Evolutionary conservation across 495 filamentous ascomycete genomes (phyloP), one percentile per base, ranked within the genome.

Genomic region (Thozetella sp.): DNA sequence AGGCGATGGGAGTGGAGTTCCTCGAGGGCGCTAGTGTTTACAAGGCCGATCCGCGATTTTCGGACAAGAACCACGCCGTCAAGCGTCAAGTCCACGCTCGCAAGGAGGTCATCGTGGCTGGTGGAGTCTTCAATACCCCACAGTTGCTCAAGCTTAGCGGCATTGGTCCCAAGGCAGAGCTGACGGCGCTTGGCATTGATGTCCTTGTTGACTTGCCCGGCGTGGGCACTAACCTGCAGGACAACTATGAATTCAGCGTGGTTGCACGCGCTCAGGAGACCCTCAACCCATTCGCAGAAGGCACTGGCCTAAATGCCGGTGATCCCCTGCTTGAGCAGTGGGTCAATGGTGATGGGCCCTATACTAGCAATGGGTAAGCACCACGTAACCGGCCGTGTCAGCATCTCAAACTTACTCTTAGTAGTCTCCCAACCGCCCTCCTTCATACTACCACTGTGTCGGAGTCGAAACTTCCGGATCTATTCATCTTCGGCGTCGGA

Each of bases 221-320:
- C 13, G 81, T 84, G 2, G 81, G 82, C 0, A 72, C 72, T 46
- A 84, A 84, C 34, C 72, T 84, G 1, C 74, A 78, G 67, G 83
- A 86, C 56, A 81, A 83, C 56, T 71, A 70, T 25, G 69, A 71
- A 26, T 59, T 58, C 25, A 55, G 60, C 40, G 66, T 68, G 10
- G 43, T 67, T 48, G 64, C 65, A 1, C 51, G 64, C 9, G 62
- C 17, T 55, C 57, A 13, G 37, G 53, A 20, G 37, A 46, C 20
- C 52, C 55, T 30, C 10, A 37, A 37, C 15, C 30, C 30, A 15
- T 37, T 37, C 30, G 15, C 6, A 6, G 15, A 37, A 37, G 30
- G 54, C 23, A 19, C 25, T 25, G 12, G 24, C 43, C 23, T 52
- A 56, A 0, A 64, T 69, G 22, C 56, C 64, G 4, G 53, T 67